Evolutionary conservation across 2,329 filamentous ascomycete genomes (phyloP).

Genomic region (Aciculosporium take): DNA sequence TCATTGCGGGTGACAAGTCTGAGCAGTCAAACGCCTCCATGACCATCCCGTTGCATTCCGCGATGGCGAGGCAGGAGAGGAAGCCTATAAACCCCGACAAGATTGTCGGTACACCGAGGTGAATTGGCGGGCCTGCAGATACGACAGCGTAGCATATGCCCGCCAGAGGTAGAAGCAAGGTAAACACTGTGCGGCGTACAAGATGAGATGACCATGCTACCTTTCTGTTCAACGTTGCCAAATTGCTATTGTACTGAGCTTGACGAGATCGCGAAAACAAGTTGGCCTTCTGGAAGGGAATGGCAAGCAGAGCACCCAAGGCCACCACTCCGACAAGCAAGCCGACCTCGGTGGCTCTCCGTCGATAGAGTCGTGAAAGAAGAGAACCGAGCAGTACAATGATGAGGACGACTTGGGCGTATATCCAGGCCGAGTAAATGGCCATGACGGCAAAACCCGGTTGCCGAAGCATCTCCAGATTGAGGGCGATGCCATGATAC

Average conservation of each 20-base stretch:
- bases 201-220: slow-evolving; percentile 60
- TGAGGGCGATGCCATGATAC: slow-evolving; percentile 53
- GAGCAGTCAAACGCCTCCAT: slow-evolving; percentile 77
- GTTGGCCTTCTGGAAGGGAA: slow-evolving; percentile 61
- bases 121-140: slow-evolving; percentile 46
- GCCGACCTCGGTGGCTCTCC: slow-evolving; percentile 51
- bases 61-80: slow-evolving; percentile 56
- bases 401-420: slow-evolving; percentile 59
- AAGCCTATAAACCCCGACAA: slow-evolving; percentile 56
- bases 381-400: slow-evolving; percentile 60
- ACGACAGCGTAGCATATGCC: slow-evolving; percentile 54
- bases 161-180: slow-evolving; percentile 49
- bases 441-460: slow-evolving; percentile 59
- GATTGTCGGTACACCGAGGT: slow-evolving; percentile 47
- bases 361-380: slow-evolving; percentile 52
- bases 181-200: slow-evolving; percentile 53
- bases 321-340: slow-evolving; percentile 51
- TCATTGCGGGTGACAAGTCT: slow-evolving; percentile 60
- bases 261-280: slow-evolving; percentile 51
- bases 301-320: slow-evolving; percentile 52
- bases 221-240: slow-evolving; percentile 50
- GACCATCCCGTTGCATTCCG: slow-evolving; percentile 62
- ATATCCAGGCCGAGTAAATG: slow-evolving; percentile 65
- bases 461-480: slow-evolving; percentile 56
- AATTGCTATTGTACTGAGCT: slow-evolving; percentile 44